Percentiles rank a stretch among this genome's conserved stretches.
Conservation (phyloP, 176 grass and related monocot species). For the Oryza glumipatula region DNA sequence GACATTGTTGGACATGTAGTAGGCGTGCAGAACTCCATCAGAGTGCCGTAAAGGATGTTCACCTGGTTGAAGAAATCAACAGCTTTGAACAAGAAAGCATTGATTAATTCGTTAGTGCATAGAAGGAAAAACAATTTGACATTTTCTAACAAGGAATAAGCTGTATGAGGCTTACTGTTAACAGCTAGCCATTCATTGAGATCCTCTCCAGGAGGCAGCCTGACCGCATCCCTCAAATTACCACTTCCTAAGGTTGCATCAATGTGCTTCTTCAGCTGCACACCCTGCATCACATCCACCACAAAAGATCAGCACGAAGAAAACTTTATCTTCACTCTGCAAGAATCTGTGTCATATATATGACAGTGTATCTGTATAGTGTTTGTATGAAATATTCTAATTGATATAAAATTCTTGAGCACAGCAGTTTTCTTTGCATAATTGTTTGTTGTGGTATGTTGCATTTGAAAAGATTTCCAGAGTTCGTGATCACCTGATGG, state of each 20-base stretch:
- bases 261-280: constrained; percentile 86
- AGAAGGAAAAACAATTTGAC: not conserved
- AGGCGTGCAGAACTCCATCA: constrained; percentile 91
- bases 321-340: not conserved
- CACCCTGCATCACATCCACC: constrained; percentile 52
- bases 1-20: constrained; percentile 89
- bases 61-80: constrained; percentile 99
- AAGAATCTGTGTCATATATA: not conserved
- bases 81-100: constrained; percentile 52
- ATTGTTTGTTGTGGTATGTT: not conserved
- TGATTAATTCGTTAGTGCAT: not conserved
- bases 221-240: constrained; percentile 85
- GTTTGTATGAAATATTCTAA: not conserved
- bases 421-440: not conserved
- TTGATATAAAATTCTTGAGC: not conserved
- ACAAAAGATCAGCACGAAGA: not conserved
- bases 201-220: constrained; percentile 88
- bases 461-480: not conserved
- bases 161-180: constrained; percentile 61
- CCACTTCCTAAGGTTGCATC: constrained; percentile 94
- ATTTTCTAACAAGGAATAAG: not conserved
- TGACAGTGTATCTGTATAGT: not conserved
- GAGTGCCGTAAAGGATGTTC: constrained; percentile 83
- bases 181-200: constrained; percentile 93
- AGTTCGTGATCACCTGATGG: not conserved